These are phyloP conservation scores for Hypoxylon crocopeplum DNA, from an alignment of 495 filamentous ascomycete genomes.

Conservation along the genomic window DNA sequence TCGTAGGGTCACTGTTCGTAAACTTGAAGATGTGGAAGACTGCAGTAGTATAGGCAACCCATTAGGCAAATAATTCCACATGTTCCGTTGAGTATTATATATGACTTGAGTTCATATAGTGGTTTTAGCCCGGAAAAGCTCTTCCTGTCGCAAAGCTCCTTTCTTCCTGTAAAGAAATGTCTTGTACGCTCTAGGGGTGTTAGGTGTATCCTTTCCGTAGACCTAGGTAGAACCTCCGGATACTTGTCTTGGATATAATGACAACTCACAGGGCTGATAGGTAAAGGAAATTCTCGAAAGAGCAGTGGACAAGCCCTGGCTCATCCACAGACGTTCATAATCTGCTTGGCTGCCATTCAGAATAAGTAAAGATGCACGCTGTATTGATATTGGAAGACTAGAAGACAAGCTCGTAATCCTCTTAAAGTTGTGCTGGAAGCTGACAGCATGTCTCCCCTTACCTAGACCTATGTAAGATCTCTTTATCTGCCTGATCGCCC, in stretches of 20 bases:
- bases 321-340: background rate
- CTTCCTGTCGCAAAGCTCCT: conserved; percentile 4
- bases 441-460: background rate
- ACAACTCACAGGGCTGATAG: background rate
- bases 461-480: background rate
- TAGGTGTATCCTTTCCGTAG: background rate
- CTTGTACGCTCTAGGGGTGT: background rate
- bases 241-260: conserved; percentile 20
- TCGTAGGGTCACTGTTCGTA: background rate
- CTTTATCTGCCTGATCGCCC: background rate
- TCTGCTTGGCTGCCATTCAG: background rate
- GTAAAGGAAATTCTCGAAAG: conserved; percentile 19
- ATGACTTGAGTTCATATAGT: background rate
- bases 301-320: background rate
- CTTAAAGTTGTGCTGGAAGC: background rate
- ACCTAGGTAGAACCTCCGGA: conserved; percentile 4
- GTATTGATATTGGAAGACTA: background rate
- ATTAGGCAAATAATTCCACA: background rate
- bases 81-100: conserved; percentile 15
- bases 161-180: conserved; percentile 19
- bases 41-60: background rate
- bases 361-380: background rate
- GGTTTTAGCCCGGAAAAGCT: background rate
- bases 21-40: background rate
- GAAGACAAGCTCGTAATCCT: background rate